Percentiles rank a stretch among this genome's conserved stretches.
Conservation (phyloP, 179 eudicot species). For the Silene coronaria region DNA sequence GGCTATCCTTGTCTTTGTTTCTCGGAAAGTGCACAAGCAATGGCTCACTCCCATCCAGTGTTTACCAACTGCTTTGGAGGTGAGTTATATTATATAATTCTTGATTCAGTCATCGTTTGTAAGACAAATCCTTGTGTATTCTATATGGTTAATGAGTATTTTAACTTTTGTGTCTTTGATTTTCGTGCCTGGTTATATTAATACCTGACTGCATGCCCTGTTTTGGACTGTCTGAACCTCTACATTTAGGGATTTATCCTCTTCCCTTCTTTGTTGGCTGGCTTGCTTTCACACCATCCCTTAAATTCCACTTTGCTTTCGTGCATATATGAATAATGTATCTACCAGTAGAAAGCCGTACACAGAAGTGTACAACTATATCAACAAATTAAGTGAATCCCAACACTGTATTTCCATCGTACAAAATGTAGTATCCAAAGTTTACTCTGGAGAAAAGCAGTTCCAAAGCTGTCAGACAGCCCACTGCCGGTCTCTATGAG, state of each 20-base stretch:
- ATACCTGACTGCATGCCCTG: slow-evolving; percentile 1
- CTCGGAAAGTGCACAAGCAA: slow-evolving; percentile 92
- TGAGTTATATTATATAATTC: slow-evolving; percentile 25
- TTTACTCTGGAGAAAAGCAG: background rate
- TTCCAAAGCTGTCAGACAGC: background rate
- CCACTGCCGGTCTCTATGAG: background rate
- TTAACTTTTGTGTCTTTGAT: background rate
- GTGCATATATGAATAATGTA: background rate
- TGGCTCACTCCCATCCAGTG: slow-evolving; percentile 91
- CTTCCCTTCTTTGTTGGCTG: background rate
- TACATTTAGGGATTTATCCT: background rate
- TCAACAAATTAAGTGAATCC: background rate
- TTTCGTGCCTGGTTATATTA: background rate
- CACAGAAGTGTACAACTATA: background rate
- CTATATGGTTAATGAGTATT: no score
- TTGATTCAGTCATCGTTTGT: background rate
- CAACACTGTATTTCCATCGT: background rate
- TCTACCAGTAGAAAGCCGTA: background rate
- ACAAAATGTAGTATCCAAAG: background rate
- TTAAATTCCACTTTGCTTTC: background rate
- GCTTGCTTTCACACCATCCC: background rate
- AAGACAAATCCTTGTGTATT: background rate
- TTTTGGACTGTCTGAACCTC: background rate
- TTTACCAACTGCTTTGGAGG: slow-evolving; percentile 87
- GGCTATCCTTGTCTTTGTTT: slow-evolving; percentile 88